phyloP scores from a whole-genome alignment of 495 filamentous ascomycete genomes.

The Hamigera avellanea region DNA sequence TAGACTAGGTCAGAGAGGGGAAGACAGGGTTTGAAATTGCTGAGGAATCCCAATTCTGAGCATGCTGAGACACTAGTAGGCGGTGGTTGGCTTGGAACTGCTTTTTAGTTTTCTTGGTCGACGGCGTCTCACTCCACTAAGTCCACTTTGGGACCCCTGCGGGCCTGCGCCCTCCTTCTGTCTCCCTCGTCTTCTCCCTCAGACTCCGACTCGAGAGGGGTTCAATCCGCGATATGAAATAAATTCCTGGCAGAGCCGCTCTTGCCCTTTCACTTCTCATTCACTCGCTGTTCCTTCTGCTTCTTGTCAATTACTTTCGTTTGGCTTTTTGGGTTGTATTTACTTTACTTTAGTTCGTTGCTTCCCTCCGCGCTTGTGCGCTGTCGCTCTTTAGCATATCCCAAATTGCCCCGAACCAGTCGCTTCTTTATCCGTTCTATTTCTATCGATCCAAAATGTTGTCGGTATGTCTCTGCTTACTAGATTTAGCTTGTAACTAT shows the following conservation, averaged over 20 bases:
- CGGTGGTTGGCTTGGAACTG: no score
- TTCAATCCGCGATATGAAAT: background rate
- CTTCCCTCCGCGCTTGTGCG: conserved; percentile 7
- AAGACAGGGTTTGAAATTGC: no score
- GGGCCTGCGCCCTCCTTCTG: no score
- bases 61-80: no score
- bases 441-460: conserved; percentile 4
- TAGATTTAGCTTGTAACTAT: background rate
- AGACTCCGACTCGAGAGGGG: no score
- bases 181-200: no score
- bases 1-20: no score
- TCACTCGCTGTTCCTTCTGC: background rate
- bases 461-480: conserved; percentile 1
- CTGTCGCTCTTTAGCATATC: conserved; percentile 11
- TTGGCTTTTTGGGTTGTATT: conserved; percentile 5
- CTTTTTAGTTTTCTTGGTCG: no score
- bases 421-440: background rate
- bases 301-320: background rate
- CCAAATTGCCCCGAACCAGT: no score
- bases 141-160: no score
- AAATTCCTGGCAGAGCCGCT: background rate
- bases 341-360: conserved; percentile 14
- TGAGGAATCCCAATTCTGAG: no score
- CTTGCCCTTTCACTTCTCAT: background rate
- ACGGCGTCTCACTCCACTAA: no score